Percentiles rank a stretch among this genome's conserved stretches.
These are phyloP conservation scores for Myochromella boudieri DNA, from an alignment of 768 basidiomycete species.

Conservation along the genomic window DNA sequence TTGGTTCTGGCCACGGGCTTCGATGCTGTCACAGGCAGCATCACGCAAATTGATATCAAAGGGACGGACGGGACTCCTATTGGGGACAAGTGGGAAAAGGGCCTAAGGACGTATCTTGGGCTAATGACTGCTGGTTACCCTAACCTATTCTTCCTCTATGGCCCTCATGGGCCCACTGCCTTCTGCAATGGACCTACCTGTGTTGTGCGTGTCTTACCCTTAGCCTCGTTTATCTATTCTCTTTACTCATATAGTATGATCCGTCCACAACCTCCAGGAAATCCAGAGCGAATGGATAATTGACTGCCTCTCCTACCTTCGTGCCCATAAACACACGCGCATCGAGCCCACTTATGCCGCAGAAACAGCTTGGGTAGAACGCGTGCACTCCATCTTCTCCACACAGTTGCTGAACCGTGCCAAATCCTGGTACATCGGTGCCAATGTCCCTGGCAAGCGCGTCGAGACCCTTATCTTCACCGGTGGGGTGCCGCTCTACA, in stretches of 20 bases:
- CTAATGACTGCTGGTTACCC: slow-evolving; percentile 19
- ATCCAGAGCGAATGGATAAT: slow-evolving; percentile 23
- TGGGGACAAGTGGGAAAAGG: slow-evolving; percentile 21
- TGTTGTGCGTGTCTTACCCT: slow-evolving; percentile 12
- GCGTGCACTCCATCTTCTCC: slow-evolving; percentile 11
- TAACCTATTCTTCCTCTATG: slow-evolving; percentile 25
- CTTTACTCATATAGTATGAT: not conserved
- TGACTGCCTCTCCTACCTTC: slow-evolving; percentile 13
- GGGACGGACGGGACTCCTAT: slow-evolving; percentile 17
- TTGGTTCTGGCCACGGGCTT: slow-evolving; percentile 24
- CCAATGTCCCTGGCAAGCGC: slow-evolving; percentile 23
- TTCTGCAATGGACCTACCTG: slow-evolving; percentile 24
- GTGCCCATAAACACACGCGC: slow-evolving; percentile 10
- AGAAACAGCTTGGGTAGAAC: slow-evolving; percentile 8
- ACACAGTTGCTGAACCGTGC: slow-evolving; percentile 15
- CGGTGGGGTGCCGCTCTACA: slow-evolving; percentile 22
- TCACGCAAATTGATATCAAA: slow-evolving; percentile 21
- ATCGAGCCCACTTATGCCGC: slow-evolving; percentile 9
- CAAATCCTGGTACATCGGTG: slow-evolving; percentile 24
- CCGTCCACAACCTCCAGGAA: slow-evolving; percentile 14
- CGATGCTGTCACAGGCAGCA: slow-evolving; percentile 21
- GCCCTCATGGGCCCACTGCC: slow-evolving; percentile 24
- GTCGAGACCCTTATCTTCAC: slow-evolving; percentile 21
- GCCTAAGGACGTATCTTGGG: slow-evolving; percentile 22
- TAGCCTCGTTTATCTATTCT: not conserved